Evolutionary conservation across 2,329 filamentous ascomycete species (phyloP).

Genomic region (Cytospora leucostoma): DNA sequence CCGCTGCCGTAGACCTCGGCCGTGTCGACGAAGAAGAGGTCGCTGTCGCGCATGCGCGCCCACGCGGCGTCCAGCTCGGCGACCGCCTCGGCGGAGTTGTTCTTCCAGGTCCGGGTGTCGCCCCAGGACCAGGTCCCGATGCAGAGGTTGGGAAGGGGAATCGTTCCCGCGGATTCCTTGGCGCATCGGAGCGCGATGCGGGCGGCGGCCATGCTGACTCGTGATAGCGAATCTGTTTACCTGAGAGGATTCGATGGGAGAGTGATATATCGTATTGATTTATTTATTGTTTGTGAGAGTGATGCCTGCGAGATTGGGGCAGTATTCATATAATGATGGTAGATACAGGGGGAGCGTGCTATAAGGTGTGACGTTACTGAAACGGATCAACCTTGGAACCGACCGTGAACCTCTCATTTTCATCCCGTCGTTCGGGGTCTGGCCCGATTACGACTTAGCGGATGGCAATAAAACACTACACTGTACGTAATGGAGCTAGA

Average conservation of each 20-base stretch:
- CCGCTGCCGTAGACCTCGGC: slow-evolving; percentile 46
- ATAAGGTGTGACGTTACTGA: no score
- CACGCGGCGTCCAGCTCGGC: slow-evolving; percentile 61
- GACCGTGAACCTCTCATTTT: no score
- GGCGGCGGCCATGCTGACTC: slow-evolving; percentile 18
- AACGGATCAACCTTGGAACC: no score
- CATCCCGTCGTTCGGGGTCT: no score
- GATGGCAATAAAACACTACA: no score
- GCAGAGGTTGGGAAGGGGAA: slow-evolving; percentile 51
- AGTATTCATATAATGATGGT: no score
- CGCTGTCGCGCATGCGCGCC: slow-evolving; percentile 38
- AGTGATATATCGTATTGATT: neutral
- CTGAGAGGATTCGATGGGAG: no score
- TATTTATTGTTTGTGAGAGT: no score
- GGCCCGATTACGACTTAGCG: no score
- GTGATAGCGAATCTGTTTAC: neutral
- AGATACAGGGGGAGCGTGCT: no score
- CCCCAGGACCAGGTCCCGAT: slow-evolving; percentile 86
- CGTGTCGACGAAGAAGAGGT: slow-evolving; percentile 46
- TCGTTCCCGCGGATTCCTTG: slow-evolving; percentile 27
- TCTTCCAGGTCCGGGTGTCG: slow-evolving; percentile 67
- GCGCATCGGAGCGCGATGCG: slow-evolving; percentile 29
- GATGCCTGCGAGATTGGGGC: no score
- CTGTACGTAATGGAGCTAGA: no score
- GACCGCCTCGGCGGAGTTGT: slow-evolving; percentile 73